Percentiles rank a stretch among this genome's conserved stretches.
Conservation (phyloP, 2,329 filamentous ascomycete genomes). For the Leptographium procerum region DNA sequence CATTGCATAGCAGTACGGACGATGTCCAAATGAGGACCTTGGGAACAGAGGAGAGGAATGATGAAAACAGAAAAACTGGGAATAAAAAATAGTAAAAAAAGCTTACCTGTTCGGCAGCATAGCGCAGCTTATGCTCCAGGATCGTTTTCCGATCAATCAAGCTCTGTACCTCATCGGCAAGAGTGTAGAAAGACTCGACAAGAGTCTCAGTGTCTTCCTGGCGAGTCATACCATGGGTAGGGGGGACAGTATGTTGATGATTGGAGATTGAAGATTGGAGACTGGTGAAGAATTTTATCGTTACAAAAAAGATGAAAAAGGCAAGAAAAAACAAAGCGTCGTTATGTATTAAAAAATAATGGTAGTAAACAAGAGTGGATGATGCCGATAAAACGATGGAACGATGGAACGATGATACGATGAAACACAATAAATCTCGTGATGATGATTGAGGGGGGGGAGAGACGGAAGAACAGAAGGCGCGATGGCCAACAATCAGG, state of each 20-base stretch:
- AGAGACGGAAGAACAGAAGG: not conserved
- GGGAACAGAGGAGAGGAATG: not conserved
- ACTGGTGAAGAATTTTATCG: conserved; percentile 5
- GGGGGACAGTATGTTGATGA: not conserved
- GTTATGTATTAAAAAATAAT: not conserved
- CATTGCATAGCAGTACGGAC: not conserved
- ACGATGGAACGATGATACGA: not conserved
- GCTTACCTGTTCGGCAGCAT: conserved; percentile 55
- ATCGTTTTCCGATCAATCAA: conserved; percentile 53
- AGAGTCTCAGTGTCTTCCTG: conserved; percentile 41
- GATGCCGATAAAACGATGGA: not conserved
- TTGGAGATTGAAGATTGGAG: too few species aligned
- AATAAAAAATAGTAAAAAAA: conserved; percentile 1
- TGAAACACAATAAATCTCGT: not conserved
- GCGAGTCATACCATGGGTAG: conserved; percentile 27
- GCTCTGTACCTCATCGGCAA: conserved; percentile 54
- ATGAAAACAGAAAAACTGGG: not conserved
- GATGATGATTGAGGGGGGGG: conserved; percentile 6
- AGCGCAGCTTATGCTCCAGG: conserved; percentile 54
- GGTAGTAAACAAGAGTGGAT: not conserved
- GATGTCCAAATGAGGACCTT: not conserved
- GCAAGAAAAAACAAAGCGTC: not conserved
- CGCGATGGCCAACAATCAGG: not conserved
- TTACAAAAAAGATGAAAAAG: not conserved
- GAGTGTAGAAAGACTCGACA: conserved; percentile 51